Evolutionary conservation across 2,329 filamentous ascomycete genomes (phyloP), one percentile per base, ranked within the genome.

Genomic region (Drechmeria coniospora): DNA sequence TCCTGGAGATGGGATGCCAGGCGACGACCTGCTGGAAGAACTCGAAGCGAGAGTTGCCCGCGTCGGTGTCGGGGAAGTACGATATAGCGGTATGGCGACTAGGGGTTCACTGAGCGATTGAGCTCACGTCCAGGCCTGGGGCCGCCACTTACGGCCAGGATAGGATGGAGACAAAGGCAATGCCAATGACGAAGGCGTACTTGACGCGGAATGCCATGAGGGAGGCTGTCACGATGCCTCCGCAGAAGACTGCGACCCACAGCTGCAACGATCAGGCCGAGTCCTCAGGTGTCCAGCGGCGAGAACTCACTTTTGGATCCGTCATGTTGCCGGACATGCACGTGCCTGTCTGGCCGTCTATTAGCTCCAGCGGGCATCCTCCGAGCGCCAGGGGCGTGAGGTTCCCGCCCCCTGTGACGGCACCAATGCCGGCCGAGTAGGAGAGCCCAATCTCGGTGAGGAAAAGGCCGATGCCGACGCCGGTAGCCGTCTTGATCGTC

Each of bases 231-330:
- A 92, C 51, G 25, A 92, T 61, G 19, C 82, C 81, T 10, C 84
- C 81, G 29, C 76, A 72, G 45, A 83, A 75, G 37, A 92, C 77
- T 8, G 80, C 84, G 29, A 92, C 69, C 84, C 84, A 93, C 64
- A 92, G 59, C 70, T 74, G 33, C 16, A 21, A 12, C 10, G 2
- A 21, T 43, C 14, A 42, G 35, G 15, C 15, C 2, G 8, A 20
- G 13, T 10, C 21, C 4, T 11, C 15, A 19, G 11, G n/a, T 15
- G 20, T 4, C 10, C 2, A n/a, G 3, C 2, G 2, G 21, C 9
- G 5, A 30, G 7, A 9, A 42, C 54, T 40, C 47, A 68, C 75
- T 26, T 79, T 79, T 7, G 81, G 76, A 42, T 69, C 90, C 5
- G 74, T 65, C 79, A 92, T 84, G 45, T 81, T 73, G 15, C 73